Evolutionary conservation across 345 rosid species (phyloP).

Genomic region (Melaleuca quinquenervia): DNA sequence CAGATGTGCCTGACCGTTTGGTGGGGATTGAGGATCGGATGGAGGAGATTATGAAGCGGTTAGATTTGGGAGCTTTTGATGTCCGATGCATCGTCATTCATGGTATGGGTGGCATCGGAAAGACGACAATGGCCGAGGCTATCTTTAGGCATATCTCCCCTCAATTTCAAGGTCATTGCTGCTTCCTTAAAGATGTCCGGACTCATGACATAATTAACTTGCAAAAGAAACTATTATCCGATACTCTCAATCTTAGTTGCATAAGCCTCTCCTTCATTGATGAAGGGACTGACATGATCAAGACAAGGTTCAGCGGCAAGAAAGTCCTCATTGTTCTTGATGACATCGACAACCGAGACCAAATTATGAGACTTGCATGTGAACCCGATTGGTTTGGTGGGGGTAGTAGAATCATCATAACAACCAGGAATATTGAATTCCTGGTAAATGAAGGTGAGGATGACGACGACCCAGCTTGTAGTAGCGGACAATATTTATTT

Average conservation of each 20-base stretch:
- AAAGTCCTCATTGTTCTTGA: neutral
- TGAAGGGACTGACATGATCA: neutral
- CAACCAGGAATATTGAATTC: neutral
- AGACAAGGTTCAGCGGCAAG: neutral
- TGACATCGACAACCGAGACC: accelerated
- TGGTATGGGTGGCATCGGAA: neutral
- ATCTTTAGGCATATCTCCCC: neutral
- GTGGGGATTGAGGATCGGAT: neutral
- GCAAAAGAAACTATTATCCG: neutral
- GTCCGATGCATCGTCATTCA: neutral
- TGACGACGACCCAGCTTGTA: neutral
- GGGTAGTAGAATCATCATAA: neutral
- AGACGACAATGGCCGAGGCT: neutral
- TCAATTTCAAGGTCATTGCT: neutral
- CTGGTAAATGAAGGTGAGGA: neutral
- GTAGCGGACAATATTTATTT: no score
- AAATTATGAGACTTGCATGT: neutral
- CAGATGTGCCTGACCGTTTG: neutral
- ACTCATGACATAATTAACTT: neutral
- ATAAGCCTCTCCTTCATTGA: neutral
- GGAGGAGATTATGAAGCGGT: neutral
- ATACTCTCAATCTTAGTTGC: neutral
- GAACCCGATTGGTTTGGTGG: neutral
- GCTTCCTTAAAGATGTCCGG: neutral
- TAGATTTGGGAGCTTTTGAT: neutral